A percentile compares a stretch with the other conserved stretches of the same genome.
These are phyloP conservation scores for Ogataea angusta DNA, from an alignment of 805 yeast genomes.

Conservation along the genomic window DNA sequence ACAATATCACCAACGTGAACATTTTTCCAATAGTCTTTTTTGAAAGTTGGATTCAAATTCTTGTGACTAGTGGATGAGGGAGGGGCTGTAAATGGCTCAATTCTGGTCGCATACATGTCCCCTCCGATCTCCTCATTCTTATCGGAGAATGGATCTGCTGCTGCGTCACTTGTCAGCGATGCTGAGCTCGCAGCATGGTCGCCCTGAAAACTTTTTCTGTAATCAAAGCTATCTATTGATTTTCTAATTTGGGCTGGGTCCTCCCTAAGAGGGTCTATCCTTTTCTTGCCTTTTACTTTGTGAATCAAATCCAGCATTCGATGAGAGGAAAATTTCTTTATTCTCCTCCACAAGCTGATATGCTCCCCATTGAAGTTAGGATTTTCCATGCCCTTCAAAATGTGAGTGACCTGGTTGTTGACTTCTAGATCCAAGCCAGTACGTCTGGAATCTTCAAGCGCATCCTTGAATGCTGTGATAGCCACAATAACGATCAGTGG, in stretches of 20 bases:
- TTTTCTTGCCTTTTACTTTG: slow-evolving; percentile 22
- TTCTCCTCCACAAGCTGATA: slow-evolving; percentile 64
- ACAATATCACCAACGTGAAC: slow-evolving; percentile 73
- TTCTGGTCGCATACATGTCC: slow-evolving; percentile 8
- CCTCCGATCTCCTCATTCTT: slow-evolving; percentile 14
- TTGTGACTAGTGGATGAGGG: slow-evolving; percentile 15
- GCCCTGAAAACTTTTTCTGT: slow-evolving; percentile 28
- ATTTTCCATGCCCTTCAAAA: slow-evolving; percentile 53
- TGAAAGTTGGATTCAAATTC: slow-evolving; percentile 27
- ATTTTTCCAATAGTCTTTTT: slow-evolving; percentile 63
- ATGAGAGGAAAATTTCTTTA: slow-evolving; percentile 47
- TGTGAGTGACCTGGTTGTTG: slow-evolving; percentile 70
- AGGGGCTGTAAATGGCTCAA: slow-evolving; percentile 31
- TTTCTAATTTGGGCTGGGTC: slow-evolving; percentile 24
- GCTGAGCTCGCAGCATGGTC: slow-evolving; percentile 16
- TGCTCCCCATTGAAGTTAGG: slow-evolving; percentile 61
- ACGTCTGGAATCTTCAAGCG: slow-evolving; percentile 76
- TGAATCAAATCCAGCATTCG: slow-evolving; percentile 15
- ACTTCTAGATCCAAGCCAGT: slow-evolving; percentile 69
- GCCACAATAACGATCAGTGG: slow-evolving; percentile 76
- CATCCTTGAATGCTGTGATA: slow-evolving; percentile 76
- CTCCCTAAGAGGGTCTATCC: slow-evolving; percentile 25
- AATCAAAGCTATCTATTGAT: slow-evolving; percentile 35
- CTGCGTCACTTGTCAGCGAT: slow-evolving; percentile 13
- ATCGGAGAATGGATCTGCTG: slow-evolving; percentile 26